phyloP scores from a whole-genome alignment of 2,329 filamentous ascomycete species.

The Capronia americana region DNA sequence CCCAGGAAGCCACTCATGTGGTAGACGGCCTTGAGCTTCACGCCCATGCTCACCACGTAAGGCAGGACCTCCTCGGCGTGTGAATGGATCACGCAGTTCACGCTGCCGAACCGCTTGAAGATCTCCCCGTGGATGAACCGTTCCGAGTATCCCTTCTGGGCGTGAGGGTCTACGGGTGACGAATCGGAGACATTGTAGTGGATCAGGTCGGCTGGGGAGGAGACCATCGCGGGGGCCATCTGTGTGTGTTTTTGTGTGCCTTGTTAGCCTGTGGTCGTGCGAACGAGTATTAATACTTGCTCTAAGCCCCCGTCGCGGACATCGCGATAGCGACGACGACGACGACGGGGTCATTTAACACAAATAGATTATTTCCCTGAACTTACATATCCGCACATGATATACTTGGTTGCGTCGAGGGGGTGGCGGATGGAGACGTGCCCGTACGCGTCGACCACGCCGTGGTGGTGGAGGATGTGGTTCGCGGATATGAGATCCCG shows the following conservation, averaged over 20 bases:
- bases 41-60: conserved; percentile 47
- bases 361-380: neutral
- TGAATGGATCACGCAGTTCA: conserved; percentile 54
- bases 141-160: conserved; percentile 52
- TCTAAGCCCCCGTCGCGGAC: too few species aligned
- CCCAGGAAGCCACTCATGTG: conserved; percentile 56
- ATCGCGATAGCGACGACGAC: neutral
- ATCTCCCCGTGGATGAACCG: conserved; percentile 58
- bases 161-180: conserved; percentile 49
- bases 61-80: conserved; percentile 55
- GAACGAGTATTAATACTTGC: too few species aligned
- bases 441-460: conserved; percentile 62
- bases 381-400: conserved; percentile 54
- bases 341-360: too few species aligned
- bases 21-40: conserved; percentile 50
- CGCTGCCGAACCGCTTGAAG: conserved; percentile 50
- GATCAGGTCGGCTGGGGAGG: conserved; percentile 53
- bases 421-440: conserved; percentile 63
- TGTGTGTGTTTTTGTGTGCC: neutral
- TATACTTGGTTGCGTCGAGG: conserved; percentile 52
- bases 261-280: neutral
- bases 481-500: conserved; percentile 36
- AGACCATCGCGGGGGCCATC: conserved; percentile 57
- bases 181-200: conserved; percentile 55
- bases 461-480: conserved; percentile 58